Conservation (phyloP, 306 rosid genomes). For the Acacia confusa region DNA sequence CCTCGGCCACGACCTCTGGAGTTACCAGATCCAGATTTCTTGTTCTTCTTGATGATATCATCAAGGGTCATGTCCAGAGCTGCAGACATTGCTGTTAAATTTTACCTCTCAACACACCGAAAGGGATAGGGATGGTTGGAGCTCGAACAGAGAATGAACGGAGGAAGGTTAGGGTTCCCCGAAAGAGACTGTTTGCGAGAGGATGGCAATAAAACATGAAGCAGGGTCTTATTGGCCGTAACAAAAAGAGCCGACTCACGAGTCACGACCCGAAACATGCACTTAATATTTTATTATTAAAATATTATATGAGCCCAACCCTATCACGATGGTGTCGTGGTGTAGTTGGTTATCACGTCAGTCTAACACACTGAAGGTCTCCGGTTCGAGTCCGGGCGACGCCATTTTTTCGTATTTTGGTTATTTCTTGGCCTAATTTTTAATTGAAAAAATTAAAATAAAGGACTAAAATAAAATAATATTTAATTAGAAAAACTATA, state of each 20-base stretch:
- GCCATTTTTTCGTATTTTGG: conserved; percentile 5
- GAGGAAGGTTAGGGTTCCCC: conserved; percentile 30
- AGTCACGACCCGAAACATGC: neutral
- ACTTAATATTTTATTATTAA: too few species aligned
- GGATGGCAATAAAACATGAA: neutral
- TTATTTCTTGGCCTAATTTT: too few species aligned
- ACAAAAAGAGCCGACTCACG: neutral
- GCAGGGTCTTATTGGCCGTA: neutral
- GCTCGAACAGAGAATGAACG: neutral
- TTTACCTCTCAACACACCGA: conserved; percentile 1
- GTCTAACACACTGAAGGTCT: conserved; percentile 96
- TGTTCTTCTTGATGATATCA: conserved; percentile 82
- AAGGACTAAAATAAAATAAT: too few species aligned
- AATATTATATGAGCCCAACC: fast-evolving
- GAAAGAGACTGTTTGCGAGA: neutral
- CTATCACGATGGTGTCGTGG: neutral
- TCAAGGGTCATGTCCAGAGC: conserved; percentile 85
- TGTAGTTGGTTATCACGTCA: conserved; percentile 90
- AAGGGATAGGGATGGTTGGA: neutral
- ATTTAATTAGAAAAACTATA: too few species aligned
- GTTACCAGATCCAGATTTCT: conserved; percentile 74
- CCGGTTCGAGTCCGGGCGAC: conserved; percentile 63
- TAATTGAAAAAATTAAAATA: too few species aligned
- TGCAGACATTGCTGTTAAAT: conserved; percentile 49
- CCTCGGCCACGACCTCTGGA: conserved; percentile 51